Conservation (phyloP, 805 yeast genomes). For the Candida easanensis region DNA sequence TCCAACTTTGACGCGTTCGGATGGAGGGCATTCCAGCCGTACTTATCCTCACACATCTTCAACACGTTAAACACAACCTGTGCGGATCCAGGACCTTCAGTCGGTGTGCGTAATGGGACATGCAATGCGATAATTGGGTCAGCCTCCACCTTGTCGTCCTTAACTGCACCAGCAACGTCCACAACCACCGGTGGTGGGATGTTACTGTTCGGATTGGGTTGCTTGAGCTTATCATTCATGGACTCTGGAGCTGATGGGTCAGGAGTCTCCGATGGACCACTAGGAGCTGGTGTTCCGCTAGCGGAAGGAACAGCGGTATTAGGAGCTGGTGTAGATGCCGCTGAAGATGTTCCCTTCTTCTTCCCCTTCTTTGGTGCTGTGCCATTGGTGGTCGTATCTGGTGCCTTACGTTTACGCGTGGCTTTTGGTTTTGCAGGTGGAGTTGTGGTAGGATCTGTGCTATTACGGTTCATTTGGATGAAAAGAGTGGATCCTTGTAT, state of each 20-base stretch:
- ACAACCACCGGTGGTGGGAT: constrained; percentile 19
- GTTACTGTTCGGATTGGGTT: constrained; percentile 18
- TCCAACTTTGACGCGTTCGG: constrained; percentile 62
- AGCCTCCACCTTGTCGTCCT: constrained; percentile 5
- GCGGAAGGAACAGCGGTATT: background rate
- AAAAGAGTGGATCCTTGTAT: background rate
- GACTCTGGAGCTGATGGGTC: constrained; percentile 10
- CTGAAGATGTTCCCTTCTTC: constrained; percentile 2
- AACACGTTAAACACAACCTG: constrained; percentile 70
- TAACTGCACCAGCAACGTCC: constrained; percentile 6
- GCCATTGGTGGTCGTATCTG: background rate
- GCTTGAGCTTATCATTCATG: constrained; percentile 21
- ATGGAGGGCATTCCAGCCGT: constrained; percentile 72
- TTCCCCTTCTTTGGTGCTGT: constrained; percentile 10
- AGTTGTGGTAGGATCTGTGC: background rate
- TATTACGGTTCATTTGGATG: background rate
- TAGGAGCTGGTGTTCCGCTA: constrained; percentile 2
- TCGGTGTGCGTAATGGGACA: constrained; percentile 46
- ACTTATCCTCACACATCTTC: constrained; percentile 75
- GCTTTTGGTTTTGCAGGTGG: background rate
- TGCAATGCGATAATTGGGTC: constrained; percentile 56
- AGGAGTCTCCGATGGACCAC: too few relatives aligned
- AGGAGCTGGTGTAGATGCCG: background rate
- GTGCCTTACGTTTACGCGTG: constrained; percentile 10
- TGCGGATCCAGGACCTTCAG: constrained; percentile 55